Base-by-base conservation (phyloP, 2,329 filamentous ascomycete genomes). In the Cercospora nicotianae region DNA sequence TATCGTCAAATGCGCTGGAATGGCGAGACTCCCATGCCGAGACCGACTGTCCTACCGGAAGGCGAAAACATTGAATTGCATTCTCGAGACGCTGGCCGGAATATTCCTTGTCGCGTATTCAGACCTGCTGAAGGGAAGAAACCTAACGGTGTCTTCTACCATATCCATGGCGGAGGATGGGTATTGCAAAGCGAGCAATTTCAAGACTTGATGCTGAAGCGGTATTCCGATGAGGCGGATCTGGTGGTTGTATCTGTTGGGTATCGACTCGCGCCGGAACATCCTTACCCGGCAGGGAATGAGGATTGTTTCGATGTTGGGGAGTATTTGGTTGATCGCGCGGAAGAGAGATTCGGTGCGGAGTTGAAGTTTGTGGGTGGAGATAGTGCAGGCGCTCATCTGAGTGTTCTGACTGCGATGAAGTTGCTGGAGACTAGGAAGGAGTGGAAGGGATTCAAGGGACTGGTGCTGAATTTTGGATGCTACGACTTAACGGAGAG, bases 181-280 rank as follows among this genome's bases (percentile, higher is more conserved):
- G 81, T 83, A 9, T 72, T 84, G 63, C 79, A 81, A 67, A 76
- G 74, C 39, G 79, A 82, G 65, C 68, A 72, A 57, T 78, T 79
- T 64, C 82, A 84, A 69, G 85, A 87, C 72, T 67, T 76, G 0
- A 79, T 82, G 36, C 78, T 88, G 10, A 80, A 84, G 63, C 79
- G 79, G 69, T 82, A 85, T 75, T 85, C 86, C 58, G 81, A 87
- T 69, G 75, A 78, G 30, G 82, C 79, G 58, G 78, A 83, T 42
- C 67, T 87, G 2, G 82, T 83, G 0, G 82, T 85, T 16, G 75
- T 89, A 12, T 86, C 83, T 0, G 81, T 88, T 6, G 87, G 86
- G 1, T 89, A 89, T 74, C 81, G 87, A 30, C 81, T 87, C 18
- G 86, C 87, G 0, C 87, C 87, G 0, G 87, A 89, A 73, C 67